Evolutionary conservation across 441 rosid species (phyloP).

Genomic region (Cnidoscolus chayamansa): DNA sequence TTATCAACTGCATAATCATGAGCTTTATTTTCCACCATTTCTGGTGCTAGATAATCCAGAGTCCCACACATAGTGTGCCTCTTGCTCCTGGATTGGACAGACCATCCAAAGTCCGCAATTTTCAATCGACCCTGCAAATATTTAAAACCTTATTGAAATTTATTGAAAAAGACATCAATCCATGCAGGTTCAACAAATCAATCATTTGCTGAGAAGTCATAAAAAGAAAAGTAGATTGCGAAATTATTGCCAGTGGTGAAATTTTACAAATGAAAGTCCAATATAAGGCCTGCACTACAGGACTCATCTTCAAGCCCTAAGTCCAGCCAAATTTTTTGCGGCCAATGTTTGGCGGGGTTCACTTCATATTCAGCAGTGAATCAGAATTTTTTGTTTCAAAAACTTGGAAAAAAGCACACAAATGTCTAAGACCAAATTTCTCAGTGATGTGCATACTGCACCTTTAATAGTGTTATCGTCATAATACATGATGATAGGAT

Average conservation of each 20-base stretch:
- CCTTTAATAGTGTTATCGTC: neutral
- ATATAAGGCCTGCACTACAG: neutral
- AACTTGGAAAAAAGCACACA: neutral
- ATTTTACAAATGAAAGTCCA: neutral
- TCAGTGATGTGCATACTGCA: neutral
- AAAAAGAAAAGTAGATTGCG: neutral
- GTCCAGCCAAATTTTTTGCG: no score
- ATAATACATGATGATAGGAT: neutral
- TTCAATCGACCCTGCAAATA: conserved; percentile 68
- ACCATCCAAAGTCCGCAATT: conserved; percentile 97
- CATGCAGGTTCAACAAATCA: neutral
- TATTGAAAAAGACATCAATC: neutral
- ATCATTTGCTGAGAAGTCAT: neutral
- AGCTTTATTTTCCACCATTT: conserved; percentile 88
- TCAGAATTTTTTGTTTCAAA: neutral
- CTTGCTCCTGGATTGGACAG: conserved; percentile 91
- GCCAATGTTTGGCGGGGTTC: no score
- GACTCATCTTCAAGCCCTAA: no score
- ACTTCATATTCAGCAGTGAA: neutral
- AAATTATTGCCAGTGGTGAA: neutral
- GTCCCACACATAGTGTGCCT: conserved; percentile 97
- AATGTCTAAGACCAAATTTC: neutral
- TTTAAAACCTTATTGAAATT: neutral
- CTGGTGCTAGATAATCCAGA: conserved; percentile 90
- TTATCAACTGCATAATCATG: conserved; percentile 93